Evolutionary conservation across 108 stramenopile genomes (phyloP).

Genomic region (Skeletonema tropicum): DNA sequence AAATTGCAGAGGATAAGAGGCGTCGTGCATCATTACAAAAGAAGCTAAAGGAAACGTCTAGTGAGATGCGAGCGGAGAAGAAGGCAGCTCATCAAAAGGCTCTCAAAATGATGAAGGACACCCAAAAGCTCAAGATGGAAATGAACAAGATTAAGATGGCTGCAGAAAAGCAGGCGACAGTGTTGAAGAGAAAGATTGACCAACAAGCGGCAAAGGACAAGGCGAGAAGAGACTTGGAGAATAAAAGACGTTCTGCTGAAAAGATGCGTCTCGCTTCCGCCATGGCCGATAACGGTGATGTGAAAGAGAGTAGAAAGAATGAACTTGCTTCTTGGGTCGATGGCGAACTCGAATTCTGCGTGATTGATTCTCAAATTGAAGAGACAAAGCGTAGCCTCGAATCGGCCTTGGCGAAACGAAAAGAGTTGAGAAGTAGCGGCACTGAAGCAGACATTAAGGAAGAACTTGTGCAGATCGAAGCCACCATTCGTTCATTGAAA

Average conservation of each 20-base stretch:
- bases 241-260: constrained; percentile 30
- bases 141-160: constrained; percentile 55
- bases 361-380: constrained; percentile 33
- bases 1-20: constrained; percentile 62
- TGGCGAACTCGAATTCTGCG: constrained; percentile 36
- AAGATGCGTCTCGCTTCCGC: constrained; percentile 37
- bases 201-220: constrained; percentile 47
- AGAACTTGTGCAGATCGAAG: constrained; percentile 23
- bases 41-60: constrained; percentile 57
- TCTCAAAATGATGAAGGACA: constrained; percentile 55
- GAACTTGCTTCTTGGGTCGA: constrained; percentile 47
- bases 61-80: constrained; percentile 55
- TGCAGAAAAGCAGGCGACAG: constrained; percentile 59
- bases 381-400: constrained; percentile 35
- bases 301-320: constrained; percentile 36
- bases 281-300: constrained; percentile 3
- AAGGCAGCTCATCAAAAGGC: constrained; percentile 60
- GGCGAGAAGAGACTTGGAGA: constrained; percentile 29
- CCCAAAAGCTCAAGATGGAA: constrained; percentile 61
- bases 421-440: constrained; percentile 12
- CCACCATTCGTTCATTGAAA: constrained; percentile 16
- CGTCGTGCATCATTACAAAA: constrained; percentile 57
- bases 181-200: constrained; percentile 59
- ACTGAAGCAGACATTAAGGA: constrained; percentile 13
- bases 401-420: constrained; percentile 28